These are phyloP conservation scores for Nissolia schottii DNA, from an alignment of 306 rosid species.

Conservation along the genomic window DNA sequence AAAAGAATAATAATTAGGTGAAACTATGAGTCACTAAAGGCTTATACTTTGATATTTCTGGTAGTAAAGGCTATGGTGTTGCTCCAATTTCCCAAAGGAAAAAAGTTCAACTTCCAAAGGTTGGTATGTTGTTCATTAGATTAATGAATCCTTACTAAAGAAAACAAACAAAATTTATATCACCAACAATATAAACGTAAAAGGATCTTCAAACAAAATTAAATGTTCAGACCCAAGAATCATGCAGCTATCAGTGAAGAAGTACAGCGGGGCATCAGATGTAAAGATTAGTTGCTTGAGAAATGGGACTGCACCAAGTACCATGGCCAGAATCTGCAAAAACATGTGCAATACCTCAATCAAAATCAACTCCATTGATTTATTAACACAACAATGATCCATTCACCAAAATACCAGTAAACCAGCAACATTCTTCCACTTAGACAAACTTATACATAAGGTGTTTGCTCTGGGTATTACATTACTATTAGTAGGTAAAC, in stretches of 20 bases:
- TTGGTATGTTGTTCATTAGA: not conserved
- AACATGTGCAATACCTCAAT: not conserved
- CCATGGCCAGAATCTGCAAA: conserved; percentile 91
- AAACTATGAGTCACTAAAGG: not conserved
- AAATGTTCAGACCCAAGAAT: conserved; percentile 81
- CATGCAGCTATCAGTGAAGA: conserved; percentile 96
- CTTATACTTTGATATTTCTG: not conserved
- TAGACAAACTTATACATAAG: not conserved
- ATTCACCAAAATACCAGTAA: conserved; percentile 19
- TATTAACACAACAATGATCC: not conserved
- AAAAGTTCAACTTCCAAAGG: not conserved
- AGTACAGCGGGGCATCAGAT: conserved; percentile 80
- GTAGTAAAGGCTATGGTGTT: not conserved
- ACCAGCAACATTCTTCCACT: conserved; percentile 10
- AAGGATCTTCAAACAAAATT: conserved; percentile 10
- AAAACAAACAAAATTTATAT: not conserved
- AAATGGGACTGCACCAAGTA: conserved; percentile 71
- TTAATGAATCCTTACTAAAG: not conserved
- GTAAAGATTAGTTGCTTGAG: conserved; percentile 66
- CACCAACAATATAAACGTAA: not conserved
- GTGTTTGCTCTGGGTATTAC: not conserved
- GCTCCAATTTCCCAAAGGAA: not conserved
- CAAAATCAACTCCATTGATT: not conserved
- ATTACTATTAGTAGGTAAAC: not conserved
- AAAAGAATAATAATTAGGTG: not conserved